Evolutionary conservation across 1,284 basidiomycete species (phyloP).

Genomic region (Grifola frondosa): DNA sequence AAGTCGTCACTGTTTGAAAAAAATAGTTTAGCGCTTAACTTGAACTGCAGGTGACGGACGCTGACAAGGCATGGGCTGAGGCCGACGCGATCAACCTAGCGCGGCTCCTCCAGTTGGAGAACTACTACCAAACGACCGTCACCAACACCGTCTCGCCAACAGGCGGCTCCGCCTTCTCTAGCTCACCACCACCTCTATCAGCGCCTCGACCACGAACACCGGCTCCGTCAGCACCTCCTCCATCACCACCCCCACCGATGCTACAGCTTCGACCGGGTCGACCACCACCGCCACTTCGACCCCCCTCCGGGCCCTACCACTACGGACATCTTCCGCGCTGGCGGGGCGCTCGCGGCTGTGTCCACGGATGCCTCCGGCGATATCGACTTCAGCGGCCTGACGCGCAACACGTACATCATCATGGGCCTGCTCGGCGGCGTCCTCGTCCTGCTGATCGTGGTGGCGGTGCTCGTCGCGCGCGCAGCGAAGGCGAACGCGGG

Average conservation of each 20-base stretch:
- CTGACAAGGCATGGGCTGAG: constrained; percentile 9
- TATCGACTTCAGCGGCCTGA: constrained; percentile 11
- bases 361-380: not conserved
- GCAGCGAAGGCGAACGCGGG: constrained; percentile 2
- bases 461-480: not conserved
- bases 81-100: constrained; percentile 7
- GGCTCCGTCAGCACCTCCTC: too few species aligned
- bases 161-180: too few species aligned
- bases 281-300: not conserved
- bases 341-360: constrained; percentile 4
- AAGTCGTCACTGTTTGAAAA: not conserved
- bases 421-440: constrained; percentile 16
- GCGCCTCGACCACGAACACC: too few species aligned
- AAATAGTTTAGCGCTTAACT: not conserved
- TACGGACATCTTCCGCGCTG: not conserved
- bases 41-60: constrained; percentile 7
- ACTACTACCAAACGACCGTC: too few species aligned
- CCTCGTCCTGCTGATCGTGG: constrained; percentile 13
- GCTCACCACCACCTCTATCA: too few species aligned
- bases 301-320: not conserved
- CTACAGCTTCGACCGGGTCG: too few species aligned
- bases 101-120: constrained; percentile 4
- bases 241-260: too few species aligned
- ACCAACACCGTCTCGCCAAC: too few species aligned
- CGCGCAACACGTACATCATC: constrained; percentile 19